phyloP scores from a whole-genome alignment of 805 yeast species.

The Teunomyces gatunensis region DNA sequence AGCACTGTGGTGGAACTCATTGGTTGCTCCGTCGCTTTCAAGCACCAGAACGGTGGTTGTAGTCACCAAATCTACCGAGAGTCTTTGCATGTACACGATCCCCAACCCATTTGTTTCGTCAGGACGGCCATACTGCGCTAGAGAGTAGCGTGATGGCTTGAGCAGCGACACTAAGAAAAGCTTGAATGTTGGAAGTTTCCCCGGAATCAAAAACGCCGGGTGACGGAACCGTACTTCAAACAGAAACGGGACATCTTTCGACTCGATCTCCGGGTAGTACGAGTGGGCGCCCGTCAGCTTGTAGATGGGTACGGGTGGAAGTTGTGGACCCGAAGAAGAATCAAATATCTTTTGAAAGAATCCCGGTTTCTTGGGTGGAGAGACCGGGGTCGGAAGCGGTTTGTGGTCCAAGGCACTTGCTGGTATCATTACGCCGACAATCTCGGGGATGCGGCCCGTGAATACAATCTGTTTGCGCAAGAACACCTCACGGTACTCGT shows the following conservation, averaged over 20 bases:
- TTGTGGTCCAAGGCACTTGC: slow-evolving; percentile 14
- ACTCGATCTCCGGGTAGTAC: slow-evolving; percentile 21
- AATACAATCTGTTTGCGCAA: slow-evolving; percentile 42
- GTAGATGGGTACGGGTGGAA: slow-evolving; percentile 1
- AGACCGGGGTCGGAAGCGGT: slow-evolving; percentile 18
- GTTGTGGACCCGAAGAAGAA: neutral
- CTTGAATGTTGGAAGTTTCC: slow-evolving; percentile 34
- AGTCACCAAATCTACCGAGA: slow-evolving; percentile 31
- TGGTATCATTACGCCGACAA: slow-evolving; percentile 36
- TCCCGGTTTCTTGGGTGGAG: slow-evolving; percentile 20
- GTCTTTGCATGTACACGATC: slow-evolving; percentile 39
- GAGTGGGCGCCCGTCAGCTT: slow-evolving; percentile 6
- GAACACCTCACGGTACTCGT: slow-evolving; percentile 41
- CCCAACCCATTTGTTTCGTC: slow-evolving; percentile 50
- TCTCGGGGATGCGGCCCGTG: slow-evolving; percentile 41
- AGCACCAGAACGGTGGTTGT: slow-evolving; percentile 23
- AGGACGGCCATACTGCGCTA: slow-evolving; percentile 28
- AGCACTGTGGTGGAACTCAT: slow-evolving; percentile 26
- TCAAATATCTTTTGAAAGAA: slow-evolving; percentile 29
- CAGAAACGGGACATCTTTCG: slow-evolving; percentile 36
- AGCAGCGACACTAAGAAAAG: slow-evolving; percentile 27
- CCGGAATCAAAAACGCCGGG: slow-evolving; percentile 48
- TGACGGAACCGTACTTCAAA: slow-evolving; percentile 50
- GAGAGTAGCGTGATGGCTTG: slow-evolving; percentile 29
- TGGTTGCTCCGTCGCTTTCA: slow-evolving; percentile 8